A percentile compares a stretch with the other conserved stretches of the same genome.
Conservation (phyloP, 306 rosid species). For the Crataegus laevigata region DNA sequence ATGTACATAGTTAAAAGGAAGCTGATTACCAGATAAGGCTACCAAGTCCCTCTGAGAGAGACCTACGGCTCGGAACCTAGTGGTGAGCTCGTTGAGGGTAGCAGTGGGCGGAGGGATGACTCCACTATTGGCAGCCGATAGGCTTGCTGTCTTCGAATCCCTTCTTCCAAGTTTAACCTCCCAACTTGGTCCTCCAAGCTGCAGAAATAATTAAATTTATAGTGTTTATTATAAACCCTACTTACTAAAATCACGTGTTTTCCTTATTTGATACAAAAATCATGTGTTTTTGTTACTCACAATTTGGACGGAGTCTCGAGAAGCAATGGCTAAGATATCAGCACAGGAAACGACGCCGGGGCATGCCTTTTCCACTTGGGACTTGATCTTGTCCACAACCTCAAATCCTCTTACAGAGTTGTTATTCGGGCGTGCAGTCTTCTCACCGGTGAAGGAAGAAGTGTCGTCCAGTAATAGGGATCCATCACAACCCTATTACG, state of each 20-base stretch:
- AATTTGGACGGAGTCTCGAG: conserved; percentile 65
- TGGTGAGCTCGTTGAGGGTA: conserved; percentile 34
- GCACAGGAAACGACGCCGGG: conserved; percentile 75
- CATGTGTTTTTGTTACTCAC: conserved; percentile 32
- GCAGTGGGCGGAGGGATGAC: conserved; percentile 54
- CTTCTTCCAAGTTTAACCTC: conserved; percentile 75
- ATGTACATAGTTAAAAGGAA: background rate
- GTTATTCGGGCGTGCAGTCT: conserved; percentile 55
- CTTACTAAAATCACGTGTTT: background rate
- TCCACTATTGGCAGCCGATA: conserved; percentile 48
- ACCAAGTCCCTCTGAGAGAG: conserved; percentile 66
- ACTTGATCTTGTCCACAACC: conserved; percentile 52
- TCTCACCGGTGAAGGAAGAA: conserved; percentile 47
- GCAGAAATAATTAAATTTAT: background rate
- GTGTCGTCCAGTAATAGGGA: conserved; percentile 71
- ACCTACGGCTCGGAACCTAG: conserved; percentile 34
- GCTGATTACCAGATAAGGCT: conserved; percentile 68
- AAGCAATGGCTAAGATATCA: conserved; percentile 68
- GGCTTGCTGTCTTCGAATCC: conserved; percentile 64
- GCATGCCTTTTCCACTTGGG: conserved; percentile 41
- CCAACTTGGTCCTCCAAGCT: conserved; percentile 94
- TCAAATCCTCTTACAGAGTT: conserved; percentile 54
- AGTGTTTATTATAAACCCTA: background rate
- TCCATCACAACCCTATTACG: conserved; percentile 73
- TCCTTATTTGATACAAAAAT: background rate